Evolutionary conservation across 495 filamentous ascomycete genomes (phyloP).

Genomic region (Penicilliopsis zonata): DNA sequence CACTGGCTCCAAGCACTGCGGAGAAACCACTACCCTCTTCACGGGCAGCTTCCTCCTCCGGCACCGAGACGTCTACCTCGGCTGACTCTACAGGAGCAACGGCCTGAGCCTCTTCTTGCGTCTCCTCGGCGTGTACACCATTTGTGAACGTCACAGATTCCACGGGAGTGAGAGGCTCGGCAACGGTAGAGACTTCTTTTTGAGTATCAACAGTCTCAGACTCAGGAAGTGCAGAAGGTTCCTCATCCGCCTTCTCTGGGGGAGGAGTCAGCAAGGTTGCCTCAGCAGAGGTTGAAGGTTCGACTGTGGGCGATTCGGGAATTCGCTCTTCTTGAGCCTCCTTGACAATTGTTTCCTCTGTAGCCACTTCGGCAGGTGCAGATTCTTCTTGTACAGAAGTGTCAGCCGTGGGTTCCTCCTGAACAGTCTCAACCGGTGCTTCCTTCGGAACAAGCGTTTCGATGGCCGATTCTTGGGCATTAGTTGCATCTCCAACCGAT

Average conservation of each 20-base stretch:
- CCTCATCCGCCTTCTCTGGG: background rate
- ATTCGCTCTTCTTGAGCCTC: constrained; percentile 1
- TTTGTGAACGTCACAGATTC: constrained; percentile 1
- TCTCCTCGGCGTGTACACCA: background rate
- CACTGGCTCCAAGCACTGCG: constrained; percentile 15
- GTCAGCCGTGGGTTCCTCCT: constrained; percentile 1
- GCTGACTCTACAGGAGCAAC: constrained; percentile 1
- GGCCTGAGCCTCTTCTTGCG: background rate
- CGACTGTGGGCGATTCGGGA: constrained; percentile 3
- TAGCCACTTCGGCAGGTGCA: background rate
- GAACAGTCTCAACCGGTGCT: background rate
- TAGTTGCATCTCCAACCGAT: background rate
- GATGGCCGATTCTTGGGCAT: background rate
- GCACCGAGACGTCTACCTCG: constrained; percentile 1
- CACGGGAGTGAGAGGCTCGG: background rate
- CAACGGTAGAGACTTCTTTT: constrained; percentile 1
- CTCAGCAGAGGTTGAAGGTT: constrained; percentile 1
- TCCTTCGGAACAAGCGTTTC: background rate
- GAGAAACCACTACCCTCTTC: constrained; percentile 14
- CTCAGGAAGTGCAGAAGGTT: too few species aligned
- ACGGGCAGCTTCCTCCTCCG: constrained; percentile 7
- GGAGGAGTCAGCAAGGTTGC: background rate
- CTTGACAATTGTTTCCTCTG: background rate
- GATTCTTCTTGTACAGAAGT: constrained; percentile 2
- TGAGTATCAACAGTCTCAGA: constrained; percentile 1